These are phyloP conservation scores for Gossypium longicalyx DNA, from an alignment of 345 rosid species.

Conservation along the genomic window DNA sequence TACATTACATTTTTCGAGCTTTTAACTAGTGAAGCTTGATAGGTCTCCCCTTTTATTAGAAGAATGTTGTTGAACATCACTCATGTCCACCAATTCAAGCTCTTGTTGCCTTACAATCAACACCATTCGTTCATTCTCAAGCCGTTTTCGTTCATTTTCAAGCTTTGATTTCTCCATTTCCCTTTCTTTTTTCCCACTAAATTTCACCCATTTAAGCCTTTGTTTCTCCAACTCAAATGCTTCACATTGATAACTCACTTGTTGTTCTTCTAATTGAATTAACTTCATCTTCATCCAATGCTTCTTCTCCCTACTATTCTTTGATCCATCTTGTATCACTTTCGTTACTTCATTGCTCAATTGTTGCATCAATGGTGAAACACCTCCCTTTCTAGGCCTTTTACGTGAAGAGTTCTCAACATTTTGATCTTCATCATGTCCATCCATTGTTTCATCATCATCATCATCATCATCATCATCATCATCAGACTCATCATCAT, in stretches of 20 bases:
- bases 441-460: conserved; percentile 19
- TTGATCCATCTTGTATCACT: conserved; percentile 49
- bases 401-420: conserved; percentile 28
- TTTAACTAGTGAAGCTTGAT: conserved; percentile 47
- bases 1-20: not conserved
- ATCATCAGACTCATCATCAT: conserved; percentile 19
- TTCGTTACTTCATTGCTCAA: conserved; percentile 41
- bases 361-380: conserved; percentile 41
- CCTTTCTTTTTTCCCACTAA: conserved; percentile 81
- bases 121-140: conserved; percentile 77
- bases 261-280: conserved; percentile 70
- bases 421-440: conserved; percentile 33
- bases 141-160: conserved; percentile 56
- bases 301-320: conserved; percentile 78
- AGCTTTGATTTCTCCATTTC: conserved; percentile 90
- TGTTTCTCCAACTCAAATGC: conserved; percentile 84
- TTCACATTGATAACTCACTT: conserved; percentile 51
- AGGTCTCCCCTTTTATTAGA: conserved; percentile 66
- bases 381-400: conserved; percentile 31
- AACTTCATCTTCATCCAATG: conserved; percentile 67
- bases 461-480: conserved; percentile 26
- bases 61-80: conserved; percentile 40
- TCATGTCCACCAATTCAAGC: conserved; percentile 57
- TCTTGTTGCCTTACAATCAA: conserved; percentile 62
- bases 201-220: conserved; percentile 86